These are phyloP conservation scores for Ehretia macrophylla DNA, from an alignment of 257 asterid species.

Conservation along the genomic window DNA sequence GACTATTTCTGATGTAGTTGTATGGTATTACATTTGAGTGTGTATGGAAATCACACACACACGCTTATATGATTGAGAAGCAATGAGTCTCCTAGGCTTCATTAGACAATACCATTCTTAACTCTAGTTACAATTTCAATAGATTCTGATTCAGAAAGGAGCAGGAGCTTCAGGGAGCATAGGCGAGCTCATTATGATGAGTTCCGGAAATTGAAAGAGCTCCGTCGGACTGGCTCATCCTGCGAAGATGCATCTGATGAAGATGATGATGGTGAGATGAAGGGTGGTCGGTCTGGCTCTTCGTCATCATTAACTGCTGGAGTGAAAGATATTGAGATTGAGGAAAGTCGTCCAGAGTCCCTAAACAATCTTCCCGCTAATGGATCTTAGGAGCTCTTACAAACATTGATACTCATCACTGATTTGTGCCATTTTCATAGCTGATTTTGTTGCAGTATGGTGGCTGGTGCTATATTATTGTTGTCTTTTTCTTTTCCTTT, in stretches of 20 bases:
- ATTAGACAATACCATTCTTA: neutral
- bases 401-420: neutral
- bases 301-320: slow-evolving; percentile 47
- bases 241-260: slow-evolving; percentile 49
- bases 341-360: slow-evolving; percentile 11
- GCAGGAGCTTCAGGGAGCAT: slow-evolving; percentile 70
- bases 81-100: neutral
- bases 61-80: neutral
- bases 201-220: slow-evolving; percentile 66
- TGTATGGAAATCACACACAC: too few species aligned
- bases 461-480: slow-evolving; percentile 7
- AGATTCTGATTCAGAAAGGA: slow-evolving; percentile 49
- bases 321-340: slow-evolving; percentile 51
- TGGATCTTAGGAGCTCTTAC: slow-evolving; percentile 23
- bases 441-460: neutral
- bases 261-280: slow-evolving; percentile 25
- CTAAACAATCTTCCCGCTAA: slow-evolving; percentile 25
- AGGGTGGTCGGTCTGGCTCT: slow-evolving; percentile 16
- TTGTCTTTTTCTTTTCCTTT: neutral
- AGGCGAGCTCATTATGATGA: slow-evolving; percentile 88
- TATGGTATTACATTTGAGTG: too few species aligned
- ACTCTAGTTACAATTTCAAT: slow-evolving; percentile 6
- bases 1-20: too few species aligned
- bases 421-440: neutral
- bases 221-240: slow-evolving; percentile 44